Evolutionary conservation across 106 monocot genomes (phyloP).

Genomic region (Allium cepa): DNA sequence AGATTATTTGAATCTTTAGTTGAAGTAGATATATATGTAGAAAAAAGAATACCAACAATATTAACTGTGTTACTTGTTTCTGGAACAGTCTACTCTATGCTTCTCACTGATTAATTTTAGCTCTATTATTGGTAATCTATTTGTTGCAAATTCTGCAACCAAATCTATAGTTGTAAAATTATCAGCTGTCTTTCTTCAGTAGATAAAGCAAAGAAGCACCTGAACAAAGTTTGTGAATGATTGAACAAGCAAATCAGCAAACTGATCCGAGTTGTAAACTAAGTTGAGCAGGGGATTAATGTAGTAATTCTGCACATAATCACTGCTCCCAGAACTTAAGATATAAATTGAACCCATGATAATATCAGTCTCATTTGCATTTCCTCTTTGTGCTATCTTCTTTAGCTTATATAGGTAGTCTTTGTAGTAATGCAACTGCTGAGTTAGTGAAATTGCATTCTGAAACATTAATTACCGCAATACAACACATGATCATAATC

Average conservation of each 20-base stretch:
- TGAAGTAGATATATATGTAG: too few species aligned
- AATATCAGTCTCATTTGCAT: constrained; percentile 29
- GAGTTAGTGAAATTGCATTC: constrained; percentile 56
- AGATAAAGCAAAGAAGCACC: constrained; percentile 7
- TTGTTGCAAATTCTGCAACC: too few species aligned
- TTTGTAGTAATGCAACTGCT: constrained; percentile 63
- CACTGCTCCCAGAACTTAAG: constrained; percentile 67
- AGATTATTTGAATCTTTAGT: too few species aligned
- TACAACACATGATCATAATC: not conserved
- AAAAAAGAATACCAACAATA: too few species aligned
- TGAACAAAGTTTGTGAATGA: constrained; percentile 50
- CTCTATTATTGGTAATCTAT: too few species aligned
- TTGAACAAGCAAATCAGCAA: constrained; percentile 34
- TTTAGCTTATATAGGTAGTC: constrained; percentile 40
- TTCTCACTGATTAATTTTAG: not conserved
- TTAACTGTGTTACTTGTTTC: too few species aligned
- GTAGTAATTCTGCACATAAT: constrained; percentile 96
- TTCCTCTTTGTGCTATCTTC: constrained; percentile 20
- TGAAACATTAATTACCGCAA: constrained; percentile 11
- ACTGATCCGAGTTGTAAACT: constrained; percentile 43
- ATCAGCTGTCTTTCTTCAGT: too few species aligned
- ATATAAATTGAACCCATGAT: constrained; percentile 47
- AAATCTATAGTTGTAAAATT: too few species aligned
- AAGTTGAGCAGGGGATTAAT: constrained; percentile 44
- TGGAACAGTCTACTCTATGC: too few species aligned